phyloP scores from a whole-genome alignment of 1,284 basidiomycete species.

The Tilletia caries region DNA sequence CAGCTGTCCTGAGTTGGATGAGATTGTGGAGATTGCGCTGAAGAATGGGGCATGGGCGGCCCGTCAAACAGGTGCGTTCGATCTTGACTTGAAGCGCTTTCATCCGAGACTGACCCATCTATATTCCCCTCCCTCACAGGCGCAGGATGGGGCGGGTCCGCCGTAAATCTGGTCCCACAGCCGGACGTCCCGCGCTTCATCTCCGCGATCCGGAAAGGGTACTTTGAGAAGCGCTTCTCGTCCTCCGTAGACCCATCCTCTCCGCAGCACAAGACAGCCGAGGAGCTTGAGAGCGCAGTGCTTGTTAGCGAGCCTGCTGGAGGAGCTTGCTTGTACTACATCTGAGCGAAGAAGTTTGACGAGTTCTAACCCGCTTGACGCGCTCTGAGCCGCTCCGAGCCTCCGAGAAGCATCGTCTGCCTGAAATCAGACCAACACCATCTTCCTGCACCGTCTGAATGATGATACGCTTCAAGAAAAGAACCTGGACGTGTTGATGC shows the following conservation, averaged over 20 bases:
- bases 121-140: background rate
- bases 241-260: background rate
- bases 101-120: too few species aligned
- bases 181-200: constrained; percentile 34
- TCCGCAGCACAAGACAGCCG: constrained; percentile 22
- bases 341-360: too few species aligned
- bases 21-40: constrained; percentile 43
- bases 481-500: too few species aligned
- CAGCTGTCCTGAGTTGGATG: constrained; percentile 44
- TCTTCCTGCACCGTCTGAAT: too few species aligned
- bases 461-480: too few species aligned
- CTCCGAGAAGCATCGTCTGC: too few species aligned
- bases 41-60: constrained; percentile 42
- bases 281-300: constrained; percentile 36
- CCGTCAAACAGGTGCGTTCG: constrained; percentile 37
- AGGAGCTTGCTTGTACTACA: constrained; percentile 39
- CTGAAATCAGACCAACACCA: too few species aligned
- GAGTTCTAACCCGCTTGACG: too few species aligned
- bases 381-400: too few species aligned
- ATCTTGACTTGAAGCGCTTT: background rate
- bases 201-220: constrained; percentile 33
- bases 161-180: constrained; percentile 47
- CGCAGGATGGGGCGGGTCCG: constrained; percentile 52
- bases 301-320: constrained; percentile 47
- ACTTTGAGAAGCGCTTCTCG: constrained; percentile 34